Evolutionary conservation across 176 grass and related monocot species (phyloP), one percentile per base, ranked within the genome.

Genomic region (Musa itinerans): DNA sequence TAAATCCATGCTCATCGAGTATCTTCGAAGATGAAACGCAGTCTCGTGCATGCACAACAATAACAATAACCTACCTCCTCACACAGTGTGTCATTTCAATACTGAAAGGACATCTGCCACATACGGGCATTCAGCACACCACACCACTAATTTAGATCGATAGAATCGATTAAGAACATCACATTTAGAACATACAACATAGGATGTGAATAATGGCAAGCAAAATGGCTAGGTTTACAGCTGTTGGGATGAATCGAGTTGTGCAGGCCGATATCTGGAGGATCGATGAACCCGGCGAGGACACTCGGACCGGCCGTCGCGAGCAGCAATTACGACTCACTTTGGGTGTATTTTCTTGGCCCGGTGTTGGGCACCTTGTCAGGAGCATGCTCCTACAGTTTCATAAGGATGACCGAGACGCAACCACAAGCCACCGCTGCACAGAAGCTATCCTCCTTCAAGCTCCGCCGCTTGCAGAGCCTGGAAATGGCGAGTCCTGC

Each of bases 331-430:
- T 76, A 50, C 55, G 13, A 17, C 16, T 72, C 70, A 0, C 19
- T 99, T 17, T 99, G 95, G 95, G 78, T 99, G 66, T 99, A 99
- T 77, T 91, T 99, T 65, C 19, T 94, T 0, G 95, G 88, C 14
- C 95, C 95, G 29, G 82, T 88, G 14, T 52, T 93, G 0, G 95
- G 95, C 70, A 94, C 95, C 2, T 25, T 99, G 24, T 74, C 80
- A 2, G 95, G 95, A 1, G 95, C 86, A 6, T 88, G 84, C 54
- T 76, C 88, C 21, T 99, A 99, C 83, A 89, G 76, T 59, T 86
- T 59, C 74, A 94, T 94, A 56, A 85, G 87, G 53, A 80, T 88
- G 70, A 80, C 89, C 21, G 89, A 88, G 17, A 48, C 4, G 17
- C 9, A 27, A 13, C 54, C 16, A 3, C 64, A 27, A 78, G 54